Evolutionary conservation across 148 eudicot species (phyloP).

Genomic region (Amaranthus cruentus): DNA sequence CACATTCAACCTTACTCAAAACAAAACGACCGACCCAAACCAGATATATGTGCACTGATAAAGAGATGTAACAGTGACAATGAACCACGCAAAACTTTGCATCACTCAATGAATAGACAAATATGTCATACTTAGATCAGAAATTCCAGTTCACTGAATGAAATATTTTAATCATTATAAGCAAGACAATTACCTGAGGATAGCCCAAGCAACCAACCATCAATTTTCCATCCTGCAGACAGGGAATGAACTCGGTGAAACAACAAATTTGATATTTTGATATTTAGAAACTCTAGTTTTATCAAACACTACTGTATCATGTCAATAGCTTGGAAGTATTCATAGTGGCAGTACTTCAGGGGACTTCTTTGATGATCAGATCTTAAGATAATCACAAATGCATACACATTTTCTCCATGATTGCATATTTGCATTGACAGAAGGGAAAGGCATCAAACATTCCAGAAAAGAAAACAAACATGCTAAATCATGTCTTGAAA

Average conservation of each 20-base stretch:
- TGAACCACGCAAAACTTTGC: not conserved
- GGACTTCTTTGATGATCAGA: not conserved
- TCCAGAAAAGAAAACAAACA: not conserved
- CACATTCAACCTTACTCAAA: not conserved
- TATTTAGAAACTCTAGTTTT: not conserved
- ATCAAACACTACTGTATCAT: constrained; percentile 2
- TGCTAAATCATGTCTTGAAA: not conserved
- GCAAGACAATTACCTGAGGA: constrained; percentile 63
- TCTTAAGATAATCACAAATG: not conserved
- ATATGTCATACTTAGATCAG: not conserved
- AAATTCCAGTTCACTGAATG: not conserved
- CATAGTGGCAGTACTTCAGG: not conserved
- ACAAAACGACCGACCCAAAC: not conserved
- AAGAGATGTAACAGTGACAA: not conserved
- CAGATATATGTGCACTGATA: not conserved
- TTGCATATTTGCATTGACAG: not conserved
- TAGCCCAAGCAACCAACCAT: constrained; percentile 95
- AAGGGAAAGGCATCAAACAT: constrained; percentile 4
- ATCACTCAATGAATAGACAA: not conserved
- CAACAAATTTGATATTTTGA: constrained; percentile 1
- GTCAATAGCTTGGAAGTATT: constrained; percentile 10
- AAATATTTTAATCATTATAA: not conserved
- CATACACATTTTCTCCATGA: not conserved
- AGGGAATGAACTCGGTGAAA: constrained; percentile 15
- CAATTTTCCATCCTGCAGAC: constrained; percentile 85